Evolutionary conservation across 2,329 filamentous ascomycete genomes (phyloP), one percentile per base, ranked within the genome.

Genomic region (Diplodia mutila): DNA sequence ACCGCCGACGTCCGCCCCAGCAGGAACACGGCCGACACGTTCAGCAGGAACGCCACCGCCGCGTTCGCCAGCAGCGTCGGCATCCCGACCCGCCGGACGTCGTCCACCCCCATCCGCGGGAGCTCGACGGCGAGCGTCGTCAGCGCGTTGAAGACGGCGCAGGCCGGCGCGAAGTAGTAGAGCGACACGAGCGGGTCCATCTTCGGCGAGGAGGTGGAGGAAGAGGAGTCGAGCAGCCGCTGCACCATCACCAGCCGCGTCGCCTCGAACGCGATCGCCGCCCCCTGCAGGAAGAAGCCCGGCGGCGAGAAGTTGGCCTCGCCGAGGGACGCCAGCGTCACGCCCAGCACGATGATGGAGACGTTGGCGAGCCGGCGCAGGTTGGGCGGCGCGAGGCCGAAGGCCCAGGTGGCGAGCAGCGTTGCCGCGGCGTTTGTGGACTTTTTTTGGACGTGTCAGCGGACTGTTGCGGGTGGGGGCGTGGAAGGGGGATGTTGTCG

Each of bases 361-460:
- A 98, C 94, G 78, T 99, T 99, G 77, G 92, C 86, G 74, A 99
- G 90, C 59, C 92, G 91, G 84, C 89, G 94, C 72, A 95, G 78
- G 83, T 93, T 96, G 65, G 93, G 91, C 69, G 92, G 89, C 16
- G 92, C 89, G 69, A 97, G 89, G 68, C 93, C 92, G 75, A 98
- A 89, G 64, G 86, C 84, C 94, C 95, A 98, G 72, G 92, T 92
- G 49, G 92, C 90, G 72, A 98, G 82, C 48, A 99, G 88, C 64
- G 98, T 94, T 65, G 93, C 94, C 69, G 98, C 94, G 18, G 95
- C 94, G 37, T 92, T 98, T 52, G 93, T 97, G 72, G 95, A 95
- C 92, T 94, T 71, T 21, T 53, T 32, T 57, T 64, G 61, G 61
- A n/a, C n/a, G n/a, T n/a, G 61, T 53, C 32, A 64, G 61, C 6